A percentile compares a stretch with the other conserved stretches of the same genome.
These are phyloP conservation scores for Deinandra increscens DNA, from an alignment of 129 eudicot genomes.

Conservation along the genomic window DNA sequence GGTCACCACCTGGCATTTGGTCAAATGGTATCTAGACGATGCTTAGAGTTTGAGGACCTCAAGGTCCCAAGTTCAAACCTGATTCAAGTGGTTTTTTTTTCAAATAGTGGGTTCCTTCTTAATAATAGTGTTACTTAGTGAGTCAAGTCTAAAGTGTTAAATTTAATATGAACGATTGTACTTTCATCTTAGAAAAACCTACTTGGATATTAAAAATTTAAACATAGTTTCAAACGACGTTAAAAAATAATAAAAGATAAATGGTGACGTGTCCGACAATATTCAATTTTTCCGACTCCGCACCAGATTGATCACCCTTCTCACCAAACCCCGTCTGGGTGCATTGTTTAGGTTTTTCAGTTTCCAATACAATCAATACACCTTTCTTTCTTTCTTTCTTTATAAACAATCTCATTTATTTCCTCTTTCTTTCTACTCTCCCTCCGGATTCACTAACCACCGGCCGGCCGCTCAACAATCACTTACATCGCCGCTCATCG, in stretches of 20 bases:
- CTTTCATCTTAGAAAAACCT: too few species aligned
- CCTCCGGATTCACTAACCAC: constrained; percentile 17
- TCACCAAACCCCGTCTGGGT: constrained; percentile 21
- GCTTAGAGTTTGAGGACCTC: too few species aligned
- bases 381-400: neutral
- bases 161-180: too few species aligned
- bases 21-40: too few species aligned
- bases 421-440: constrained; percentile 13
- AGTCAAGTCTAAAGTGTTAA: too few species aligned
- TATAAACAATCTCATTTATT: constrained; percentile 14
- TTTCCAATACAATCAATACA: neutral
- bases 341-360: neutral
- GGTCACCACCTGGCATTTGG: too few species aligned
- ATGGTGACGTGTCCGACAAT: constrained; percentile 11
- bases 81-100: too few species aligned
- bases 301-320: constrained; percentile 20
- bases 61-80: too few species aligned
- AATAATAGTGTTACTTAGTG: too few species aligned
- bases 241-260: neutral
- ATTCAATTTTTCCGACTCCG: constrained; percentile 1
- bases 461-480: constrained; percentile 10
- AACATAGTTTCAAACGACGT: too few species aligned
- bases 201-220: too few species aligned
- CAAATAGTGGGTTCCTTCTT: too few species aligned
- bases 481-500: neutral